Percentiles rank a stretch among this genome's conserved stretches.
phyloP scores from a whole-genome alignment of 2,329 filamentous ascomycete genomes.

The Ophiostoma angusticollis region DNA sequence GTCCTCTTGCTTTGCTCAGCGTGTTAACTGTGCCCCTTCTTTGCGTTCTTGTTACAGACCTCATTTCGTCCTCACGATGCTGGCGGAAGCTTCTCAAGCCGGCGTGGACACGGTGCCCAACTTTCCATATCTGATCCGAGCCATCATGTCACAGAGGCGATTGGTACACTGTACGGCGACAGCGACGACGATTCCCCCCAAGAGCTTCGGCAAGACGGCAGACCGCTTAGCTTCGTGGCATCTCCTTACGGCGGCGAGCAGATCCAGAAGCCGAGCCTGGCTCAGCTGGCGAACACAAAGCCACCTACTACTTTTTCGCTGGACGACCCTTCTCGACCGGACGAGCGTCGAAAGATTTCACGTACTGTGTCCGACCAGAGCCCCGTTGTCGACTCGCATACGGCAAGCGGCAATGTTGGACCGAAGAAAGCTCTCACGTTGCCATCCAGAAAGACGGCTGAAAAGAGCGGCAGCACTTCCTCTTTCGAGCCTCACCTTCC shows the following conservation, averaged over 20 bases:
- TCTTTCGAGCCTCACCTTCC: constrained; percentile 27
- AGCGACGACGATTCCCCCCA: constrained; percentile 48
- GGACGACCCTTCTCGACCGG: constrained; percentile 15
- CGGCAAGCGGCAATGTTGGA: constrained; percentile 22
- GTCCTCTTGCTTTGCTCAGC: not conserved
- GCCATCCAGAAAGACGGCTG: constrained; percentile 26
- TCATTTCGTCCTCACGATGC: constrained; percentile 45
- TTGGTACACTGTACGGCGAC: constrained; percentile 80
- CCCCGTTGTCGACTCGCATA: constrained; percentile 13
- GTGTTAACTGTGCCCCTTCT: not conserved
- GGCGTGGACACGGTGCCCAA: constrained; percentile 45
- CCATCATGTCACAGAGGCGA: constrained; percentile 90
- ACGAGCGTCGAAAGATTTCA: constrained; percentile 28
- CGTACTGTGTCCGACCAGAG: constrained; percentile 36
- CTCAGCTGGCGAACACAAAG: not conserved
- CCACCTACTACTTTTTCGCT: constrained; percentile 13
- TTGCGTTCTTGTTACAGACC: constrained; percentile 29
- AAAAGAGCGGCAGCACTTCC: constrained; percentile 25
- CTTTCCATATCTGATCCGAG: constrained; percentile 71
- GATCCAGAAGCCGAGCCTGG: constrained; percentile 22
- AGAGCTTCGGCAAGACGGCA: constrained; percentile 36
- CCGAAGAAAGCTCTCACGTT: constrained; percentile 33
- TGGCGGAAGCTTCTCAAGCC: constrained; percentile 43
- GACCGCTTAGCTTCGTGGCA: constrained; percentile 64
- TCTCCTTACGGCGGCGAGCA: constrained; percentile 42